phyloP scores from a whole-genome alignment of 805 yeast species.

The Wickerhamiella hasegawae region DNA sequence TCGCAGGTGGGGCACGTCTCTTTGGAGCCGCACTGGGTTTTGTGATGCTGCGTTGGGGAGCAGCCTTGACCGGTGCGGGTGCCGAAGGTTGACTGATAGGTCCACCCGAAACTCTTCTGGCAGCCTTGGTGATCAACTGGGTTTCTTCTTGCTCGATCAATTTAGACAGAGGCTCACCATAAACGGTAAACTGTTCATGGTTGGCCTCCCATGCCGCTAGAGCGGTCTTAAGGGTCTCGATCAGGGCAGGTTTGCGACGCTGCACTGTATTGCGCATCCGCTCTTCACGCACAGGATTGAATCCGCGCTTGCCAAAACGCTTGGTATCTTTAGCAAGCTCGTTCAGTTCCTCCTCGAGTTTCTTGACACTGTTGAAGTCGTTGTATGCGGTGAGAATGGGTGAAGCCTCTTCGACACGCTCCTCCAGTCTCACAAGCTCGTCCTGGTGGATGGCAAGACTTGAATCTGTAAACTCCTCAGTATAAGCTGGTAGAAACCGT shows the following conservation, averaged over 20 bases:
- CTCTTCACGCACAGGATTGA: slow-evolving; percentile 53
- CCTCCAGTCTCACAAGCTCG: slow-evolving; percentile 38
- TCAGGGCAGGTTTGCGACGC: slow-evolving; percentile 51
- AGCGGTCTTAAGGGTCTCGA: slow-evolving; percentile 33
- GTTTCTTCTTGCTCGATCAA: slow-evolving; percentile 18
- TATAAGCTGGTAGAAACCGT: not conserved
- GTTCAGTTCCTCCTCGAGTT: slow-evolving; percentile 46
- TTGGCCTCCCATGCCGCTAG: slow-evolving; percentile 27
- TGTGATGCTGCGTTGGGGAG: too few relatives aligned
- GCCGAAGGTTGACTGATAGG: too few relatives aligned
- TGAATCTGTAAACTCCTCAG: slow-evolving; percentile 3
- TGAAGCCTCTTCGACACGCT: slow-evolving; percentile 33
- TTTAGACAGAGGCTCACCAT: slow-evolving; percentile 34
- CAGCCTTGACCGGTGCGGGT: too few relatives aligned
- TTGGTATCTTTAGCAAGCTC: slow-evolving; percentile 68
- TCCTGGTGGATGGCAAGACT: slow-evolving; percentile 33
- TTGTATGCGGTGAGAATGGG: slow-evolving; percentile 42
- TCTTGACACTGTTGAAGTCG: slow-evolving; percentile 36
- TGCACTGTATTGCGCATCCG: slow-evolving; percentile 49
- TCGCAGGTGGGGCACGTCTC: too few relatives aligned
- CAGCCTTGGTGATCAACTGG: slow-evolving; percentile 5
- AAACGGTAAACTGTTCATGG: slow-evolving; percentile 22
- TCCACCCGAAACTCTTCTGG: too few relatives aligned
- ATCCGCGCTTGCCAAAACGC: slow-evolving; percentile 23
- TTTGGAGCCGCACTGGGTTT: too few relatives aligned